These are phyloP conservation scores for Kodamaea kakaduensis DNA, from an alignment of 805 yeast species.

Conservation along the genomic window DNA sequence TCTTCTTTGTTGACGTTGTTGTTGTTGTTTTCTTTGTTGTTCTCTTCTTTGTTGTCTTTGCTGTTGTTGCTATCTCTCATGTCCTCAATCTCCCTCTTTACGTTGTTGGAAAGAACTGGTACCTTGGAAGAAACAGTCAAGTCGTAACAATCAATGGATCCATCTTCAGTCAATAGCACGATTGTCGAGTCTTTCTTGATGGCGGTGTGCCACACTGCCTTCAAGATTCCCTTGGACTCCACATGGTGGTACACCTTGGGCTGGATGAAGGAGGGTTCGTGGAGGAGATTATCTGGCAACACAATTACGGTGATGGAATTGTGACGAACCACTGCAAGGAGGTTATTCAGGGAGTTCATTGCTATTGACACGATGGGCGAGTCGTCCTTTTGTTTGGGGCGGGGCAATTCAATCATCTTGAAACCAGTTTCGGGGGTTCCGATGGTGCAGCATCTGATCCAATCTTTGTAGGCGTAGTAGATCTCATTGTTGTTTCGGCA, in stretches of 20 bases:
- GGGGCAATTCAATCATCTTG: constrained; percentile 16
- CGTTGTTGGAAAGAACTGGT: constrained; percentile 20
- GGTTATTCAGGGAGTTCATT: constrained; percentile 39
- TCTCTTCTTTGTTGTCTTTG: no score
- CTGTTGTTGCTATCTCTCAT: no score
- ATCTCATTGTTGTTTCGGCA: constrained; percentile 18
- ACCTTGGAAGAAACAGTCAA: constrained; percentile 8
- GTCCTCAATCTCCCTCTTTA: constrained; percentile 10
- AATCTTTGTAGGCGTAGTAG: constrained; percentile 29
- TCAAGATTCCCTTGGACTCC: constrained; percentile 16
- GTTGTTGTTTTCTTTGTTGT: no score
- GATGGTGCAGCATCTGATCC: constrained; percentile 28
- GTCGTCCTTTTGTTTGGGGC: constrained; percentile 16
- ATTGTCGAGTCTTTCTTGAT: constrained; percentile 20
- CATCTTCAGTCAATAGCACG: constrained; percentile 21
- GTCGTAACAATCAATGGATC: constrained; percentile 19
- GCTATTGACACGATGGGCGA: constrained; percentile 27
- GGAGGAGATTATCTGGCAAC: constrained; percentile 23
- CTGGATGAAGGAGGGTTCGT: constrained; percentile 6
- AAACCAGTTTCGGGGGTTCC: constrained; percentile 19
- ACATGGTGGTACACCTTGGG: constrained; percentile 12
- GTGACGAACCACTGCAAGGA: constrained; percentile 40
- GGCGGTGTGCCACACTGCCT: constrained; percentile 26
- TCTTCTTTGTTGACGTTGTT: constrained; percentile 11
- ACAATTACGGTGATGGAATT: constrained; percentile 23